phyloP scores from a whole-genome alignment of 1,139 yeast species.

The Saccharomyces hybrid region DNA sequence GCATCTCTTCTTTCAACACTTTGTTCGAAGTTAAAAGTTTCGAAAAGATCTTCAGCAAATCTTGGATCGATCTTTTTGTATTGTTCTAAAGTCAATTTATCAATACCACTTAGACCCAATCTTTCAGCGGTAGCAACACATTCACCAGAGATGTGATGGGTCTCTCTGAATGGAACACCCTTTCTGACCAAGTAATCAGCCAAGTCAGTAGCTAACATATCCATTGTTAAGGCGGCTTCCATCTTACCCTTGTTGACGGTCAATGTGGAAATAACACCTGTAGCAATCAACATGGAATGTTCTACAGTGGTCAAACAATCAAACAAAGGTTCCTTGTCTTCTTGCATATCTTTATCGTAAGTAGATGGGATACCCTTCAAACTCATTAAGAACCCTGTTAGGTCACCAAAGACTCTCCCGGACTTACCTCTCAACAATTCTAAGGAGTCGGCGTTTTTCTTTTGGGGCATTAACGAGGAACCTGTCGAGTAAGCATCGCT shows the following conservation, averaged over 20 bases:
- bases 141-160: conserved; percentile 96
- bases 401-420: conserved; percentile 92
- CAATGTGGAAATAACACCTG: conserved; percentile 90
- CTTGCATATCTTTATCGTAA: conserved; percentile 97
- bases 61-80: conserved; percentile 71
- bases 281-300: conserved; percentile 87
- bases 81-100: conserved; percentile 68
- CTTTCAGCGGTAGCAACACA: conserved; percentile 90
- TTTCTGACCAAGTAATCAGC: conserved; percentile 96
- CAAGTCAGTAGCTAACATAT: conserved; percentile 96
- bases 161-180: conserved; percentile 98
- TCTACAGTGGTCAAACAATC: conserved; percentile 86
- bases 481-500: conserved; percentile 99
- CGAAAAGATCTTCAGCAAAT: conserved; percentile 71
- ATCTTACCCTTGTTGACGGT: conserved; percentile 62
- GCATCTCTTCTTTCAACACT: conserved; percentile 96
- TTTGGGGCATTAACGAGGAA: conserved; percentile 96
- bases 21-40: conserved; percentile 81
- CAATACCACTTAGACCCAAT: conserved; percentile 65
- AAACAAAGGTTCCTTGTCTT: conserved; percentile 94
- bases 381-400: conserved; percentile 94
- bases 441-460: conserved; percentile 93
- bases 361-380: conserved; percentile 94
- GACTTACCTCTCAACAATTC: conserved; percentile 94
- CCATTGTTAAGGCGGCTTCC: conserved; percentile 90